phyloP scores from a whole-genome alignment of 805 yeast species.

The Metschnikowia corniflorae region DNA sequence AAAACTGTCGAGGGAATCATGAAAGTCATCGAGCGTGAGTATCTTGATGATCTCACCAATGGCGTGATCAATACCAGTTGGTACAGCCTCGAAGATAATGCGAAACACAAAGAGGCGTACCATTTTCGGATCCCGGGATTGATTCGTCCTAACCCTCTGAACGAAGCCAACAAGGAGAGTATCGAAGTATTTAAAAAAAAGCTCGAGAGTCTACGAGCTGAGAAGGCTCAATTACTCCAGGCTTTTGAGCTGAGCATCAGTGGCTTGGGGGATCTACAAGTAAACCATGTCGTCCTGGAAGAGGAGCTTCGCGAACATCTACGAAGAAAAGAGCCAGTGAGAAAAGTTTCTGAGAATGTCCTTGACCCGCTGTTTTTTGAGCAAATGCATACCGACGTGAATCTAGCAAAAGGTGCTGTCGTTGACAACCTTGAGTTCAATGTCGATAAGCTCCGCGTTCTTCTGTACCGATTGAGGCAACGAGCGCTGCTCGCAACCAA shows the following conservation, averaged over 20 bases:
- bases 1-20: conserved; percentile 50
- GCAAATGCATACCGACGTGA: conserved; percentile 5
- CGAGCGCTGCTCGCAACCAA: conserved; percentile 22
- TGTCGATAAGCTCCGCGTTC: conserved; percentile 38
- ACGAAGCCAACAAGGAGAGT: conserved; percentile 47
- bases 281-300: background rate
- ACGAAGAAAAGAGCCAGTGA: conserved; percentile 1
- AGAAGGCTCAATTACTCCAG: conserved; percentile 47
- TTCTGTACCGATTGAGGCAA: conserved; percentile 27
- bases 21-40: conserved; percentile 60
- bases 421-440: conserved; percentile 22
- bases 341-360: background rate
- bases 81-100: conserved; percentile 45
- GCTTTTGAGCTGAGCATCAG: conserved; percentile 17
- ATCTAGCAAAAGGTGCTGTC: conserved; percentile 15
- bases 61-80: conserved; percentile 65
- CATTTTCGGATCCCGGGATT: conserved; percentile 23
- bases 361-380: background rate
- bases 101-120: conserved; percentile 18
- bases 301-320: conserved; percentile 4
- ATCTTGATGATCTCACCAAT: conserved; percentile 53
- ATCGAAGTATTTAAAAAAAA: conserved; percentile 45
- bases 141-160: conserved; percentile 57
- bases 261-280: background rate
- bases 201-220: conserved; percentile 41